Evolutionary conservation across 1,284 basidiomycete genomes (phyloP).

Genomic region (Pascua sp.): DNA sequence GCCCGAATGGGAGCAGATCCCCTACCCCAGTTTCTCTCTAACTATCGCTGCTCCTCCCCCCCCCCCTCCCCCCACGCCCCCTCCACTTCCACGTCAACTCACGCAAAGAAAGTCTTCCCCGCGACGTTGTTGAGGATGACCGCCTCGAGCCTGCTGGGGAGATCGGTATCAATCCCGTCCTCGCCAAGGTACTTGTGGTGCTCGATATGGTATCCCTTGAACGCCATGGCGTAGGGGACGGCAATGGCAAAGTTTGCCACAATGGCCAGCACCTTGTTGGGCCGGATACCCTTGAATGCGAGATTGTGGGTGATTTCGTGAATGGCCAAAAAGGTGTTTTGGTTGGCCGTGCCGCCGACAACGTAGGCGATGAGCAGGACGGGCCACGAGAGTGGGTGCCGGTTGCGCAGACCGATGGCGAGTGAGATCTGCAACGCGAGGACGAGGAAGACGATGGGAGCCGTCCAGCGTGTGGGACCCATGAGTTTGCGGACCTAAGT

Average conservation of each 20-base stretch:
- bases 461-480: constrained; percentile 88
- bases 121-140: constrained; percentile 88
- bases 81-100: no score
- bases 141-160: constrained; percentile 82
- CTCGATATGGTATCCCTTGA: constrained; percentile 96
- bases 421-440: constrained; percentile 69
- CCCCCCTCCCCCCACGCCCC: no score
- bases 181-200: constrained; percentile 90
- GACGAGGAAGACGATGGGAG: constrained; percentile 77
- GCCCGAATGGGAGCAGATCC: no score
- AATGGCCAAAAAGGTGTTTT: constrained; percentile 95
- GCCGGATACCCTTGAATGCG: constrained; percentile 76
- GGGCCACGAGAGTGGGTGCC: constrained; percentile 63
- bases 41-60: no score
- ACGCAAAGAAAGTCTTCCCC: constrained; percentile 97
- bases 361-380: constrained; percentile 79
- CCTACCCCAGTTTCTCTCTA: no score
- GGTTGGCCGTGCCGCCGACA: constrained; percentile 91
- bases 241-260: constrained; percentile 90
- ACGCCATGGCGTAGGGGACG: constrained; percentile 90
- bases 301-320: constrained; percentile 99
- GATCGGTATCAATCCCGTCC: constrained; percentile 86
- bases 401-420: constrained; percentile 65
- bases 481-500: constrained; percentile 85
- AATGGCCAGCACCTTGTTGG: constrained; percentile 85